Base-by-base conservation (phyloP, 2,329 filamentous ascomycete species). In the Calonectria hawksworthii region DNA sequence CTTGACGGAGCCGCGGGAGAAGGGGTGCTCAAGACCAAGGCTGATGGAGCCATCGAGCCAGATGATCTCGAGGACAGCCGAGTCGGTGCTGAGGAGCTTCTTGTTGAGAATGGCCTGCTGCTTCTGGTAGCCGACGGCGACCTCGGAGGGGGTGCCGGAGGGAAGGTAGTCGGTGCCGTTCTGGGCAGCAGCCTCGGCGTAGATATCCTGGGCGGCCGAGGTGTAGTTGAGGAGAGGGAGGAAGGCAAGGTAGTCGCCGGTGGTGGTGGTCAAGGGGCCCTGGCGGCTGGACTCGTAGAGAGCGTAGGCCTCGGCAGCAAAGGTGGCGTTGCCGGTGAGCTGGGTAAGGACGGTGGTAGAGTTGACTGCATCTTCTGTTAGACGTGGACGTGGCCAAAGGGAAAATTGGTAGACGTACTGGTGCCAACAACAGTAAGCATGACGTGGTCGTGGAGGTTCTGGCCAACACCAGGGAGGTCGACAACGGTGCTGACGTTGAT, bases 381-480 rank as follows among this genome's bases (percentile, higher is more conserved):
- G 28, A n/a, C 41, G 18, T 44, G 18, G 41, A 2, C 41, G 7
- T 32, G 7, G 26, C 26, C 7, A 8, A 11, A n/a, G 5, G 0
- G 7, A 9, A n/a, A n/a, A n/a, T n/a, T n/a, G n/a, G 8, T 28
- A 32, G 26, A 74, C 78, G 41, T 41, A 75, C 78, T 36, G 9
- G 63, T 61, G 44, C 47, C 71, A 4, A 68, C 41, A 0, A 80
- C 36, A 1, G 63, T 21, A 7, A 80, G 65, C 0, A 78, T 4
- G 5, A 77, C 70, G 10, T 88, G 86, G 61, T 88, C 87, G 38
- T 87, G 85, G 26, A 88, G 83, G 74, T 88, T 88, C 59, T 86
- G 82, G 3, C 89, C 89, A 0, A 91, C 89, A 0, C 86, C 88
- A 0, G 89, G 87, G 0, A 88, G 82, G 64, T 90, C 85, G 1